A percentile compares a stretch with the other conserved stretches of the same genome.
phyloP scores from a whole-genome alignment of 176 grass and related monocot species.

The Echinochloa phyllopogon region DNA sequence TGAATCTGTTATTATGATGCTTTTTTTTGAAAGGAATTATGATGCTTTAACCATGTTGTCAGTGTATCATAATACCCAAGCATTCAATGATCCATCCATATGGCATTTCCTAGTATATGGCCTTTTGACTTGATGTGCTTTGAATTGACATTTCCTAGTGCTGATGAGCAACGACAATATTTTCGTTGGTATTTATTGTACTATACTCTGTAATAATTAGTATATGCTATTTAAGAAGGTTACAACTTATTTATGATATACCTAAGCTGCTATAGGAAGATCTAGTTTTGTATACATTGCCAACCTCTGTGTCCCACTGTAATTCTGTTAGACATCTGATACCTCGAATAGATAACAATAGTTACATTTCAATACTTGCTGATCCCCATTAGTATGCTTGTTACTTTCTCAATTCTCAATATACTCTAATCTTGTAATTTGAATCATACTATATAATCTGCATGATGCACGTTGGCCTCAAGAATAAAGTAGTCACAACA shows the following conservation, averaged over 20 bases:
- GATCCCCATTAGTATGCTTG: background rate
- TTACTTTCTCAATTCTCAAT: background rate
- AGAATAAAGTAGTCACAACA: background rate
- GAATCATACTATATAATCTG: background rate
- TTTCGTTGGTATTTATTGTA: constrained; percentile 18
- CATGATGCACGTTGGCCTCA: background rate
- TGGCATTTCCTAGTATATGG: background rate
- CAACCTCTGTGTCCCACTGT: background rate
- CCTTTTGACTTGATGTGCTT: constrained; percentile 4
- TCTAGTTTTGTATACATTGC: background rate
- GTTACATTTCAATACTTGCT: constrained; percentile 5
- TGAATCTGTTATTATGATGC: background rate
- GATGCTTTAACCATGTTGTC: background rate
- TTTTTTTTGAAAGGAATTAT: too few species aligned
- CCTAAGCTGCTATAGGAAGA: constrained; percentile 15
- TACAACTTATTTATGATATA: constrained; percentile 14
- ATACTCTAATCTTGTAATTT: background rate
- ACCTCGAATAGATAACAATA: background rate
- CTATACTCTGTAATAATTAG: background rate
- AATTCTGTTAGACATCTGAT: background rate
- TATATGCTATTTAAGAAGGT: background rate
- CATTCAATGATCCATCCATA: constrained; percentile 34
- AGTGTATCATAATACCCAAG: background rate
- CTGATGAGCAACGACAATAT: constrained; percentile 17
- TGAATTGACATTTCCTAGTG: constrained; percentile 25